Conservation (phyloP, 208 protist genomes). For the Acanthamoeba royreba region DNA sequence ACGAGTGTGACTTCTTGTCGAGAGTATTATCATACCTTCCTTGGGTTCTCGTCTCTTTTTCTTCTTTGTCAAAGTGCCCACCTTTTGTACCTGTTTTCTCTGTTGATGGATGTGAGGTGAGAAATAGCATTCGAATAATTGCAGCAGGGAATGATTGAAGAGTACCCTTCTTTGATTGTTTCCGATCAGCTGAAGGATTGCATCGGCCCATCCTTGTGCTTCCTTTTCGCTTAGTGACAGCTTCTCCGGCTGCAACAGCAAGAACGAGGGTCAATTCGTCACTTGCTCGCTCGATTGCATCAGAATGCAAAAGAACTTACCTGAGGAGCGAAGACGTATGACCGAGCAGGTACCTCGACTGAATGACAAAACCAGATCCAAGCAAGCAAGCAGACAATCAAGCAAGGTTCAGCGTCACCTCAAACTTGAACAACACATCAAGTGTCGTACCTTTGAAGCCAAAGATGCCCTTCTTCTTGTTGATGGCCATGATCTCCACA, state of each 20-base stretch:
- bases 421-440: no score
- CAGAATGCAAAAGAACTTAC: neutral
- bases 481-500: neutral
- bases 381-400: neutral
- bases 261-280: no score
- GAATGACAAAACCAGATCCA: neutral
- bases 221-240: neutral
- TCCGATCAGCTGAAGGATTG: neutral
- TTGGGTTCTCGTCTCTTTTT: neutral
- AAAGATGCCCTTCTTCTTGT: conserved; percentile 8
- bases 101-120: no score
- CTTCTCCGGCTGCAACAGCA: neutral
- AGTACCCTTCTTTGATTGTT: neutral
- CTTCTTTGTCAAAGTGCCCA: neutral
- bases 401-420: neutral
- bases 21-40: neutral
- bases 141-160: neutral
- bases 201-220: neutral
- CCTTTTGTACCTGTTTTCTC: neutral
- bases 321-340: neutral
- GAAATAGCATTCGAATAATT: neutral
- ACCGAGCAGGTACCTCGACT: neutral
- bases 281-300: no score
- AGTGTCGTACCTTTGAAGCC: neutral
- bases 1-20: no score